Evolutionary conservation across 163 green algal genomes (phyloP).

Genomic region (Coccomyxa subellipsoidea): DNA sequence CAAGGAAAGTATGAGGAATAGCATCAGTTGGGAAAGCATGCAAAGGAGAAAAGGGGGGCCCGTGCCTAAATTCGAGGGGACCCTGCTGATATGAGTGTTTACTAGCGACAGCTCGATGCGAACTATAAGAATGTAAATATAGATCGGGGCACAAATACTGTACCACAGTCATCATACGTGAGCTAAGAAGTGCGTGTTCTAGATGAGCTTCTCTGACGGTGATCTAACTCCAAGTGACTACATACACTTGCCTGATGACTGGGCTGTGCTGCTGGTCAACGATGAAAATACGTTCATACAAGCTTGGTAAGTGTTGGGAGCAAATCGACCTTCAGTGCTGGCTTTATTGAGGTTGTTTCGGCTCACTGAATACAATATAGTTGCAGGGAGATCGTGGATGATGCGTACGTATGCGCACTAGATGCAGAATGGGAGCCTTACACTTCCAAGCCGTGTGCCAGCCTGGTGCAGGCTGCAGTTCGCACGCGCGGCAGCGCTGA

Average conservation of each 20-base stretch:
- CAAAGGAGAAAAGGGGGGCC: no score
- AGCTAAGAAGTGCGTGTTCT: no score
- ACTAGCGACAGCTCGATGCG: no score
- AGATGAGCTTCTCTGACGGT: background rate
- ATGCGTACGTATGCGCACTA: conserved; percentile 27
- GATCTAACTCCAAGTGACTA: background rate
- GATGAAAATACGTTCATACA: background rate
- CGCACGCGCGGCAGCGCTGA: background rate
- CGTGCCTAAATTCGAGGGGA: no score
- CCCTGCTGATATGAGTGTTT: no score
- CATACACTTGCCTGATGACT: background rate
- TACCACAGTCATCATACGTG: no score
- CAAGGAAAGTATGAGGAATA: no score
- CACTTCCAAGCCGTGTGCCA: conserved; percentile 20
- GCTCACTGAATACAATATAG: background rate
- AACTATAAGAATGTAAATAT: no score
- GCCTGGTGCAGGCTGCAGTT: conserved; percentile 41
- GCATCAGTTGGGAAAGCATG: no score
- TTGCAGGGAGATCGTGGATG: conserved; percentile 19
- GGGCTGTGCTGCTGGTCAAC: background rate
- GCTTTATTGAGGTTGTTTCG: background rate
- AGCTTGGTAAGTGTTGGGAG: background rate
- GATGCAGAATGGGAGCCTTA: conserved; percentile 45
- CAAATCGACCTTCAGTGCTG: background rate
- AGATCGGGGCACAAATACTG: no score